Base-by-base conservation (phyloP, 306 rosid species). In the Aeschynomene evenia region DNA sequence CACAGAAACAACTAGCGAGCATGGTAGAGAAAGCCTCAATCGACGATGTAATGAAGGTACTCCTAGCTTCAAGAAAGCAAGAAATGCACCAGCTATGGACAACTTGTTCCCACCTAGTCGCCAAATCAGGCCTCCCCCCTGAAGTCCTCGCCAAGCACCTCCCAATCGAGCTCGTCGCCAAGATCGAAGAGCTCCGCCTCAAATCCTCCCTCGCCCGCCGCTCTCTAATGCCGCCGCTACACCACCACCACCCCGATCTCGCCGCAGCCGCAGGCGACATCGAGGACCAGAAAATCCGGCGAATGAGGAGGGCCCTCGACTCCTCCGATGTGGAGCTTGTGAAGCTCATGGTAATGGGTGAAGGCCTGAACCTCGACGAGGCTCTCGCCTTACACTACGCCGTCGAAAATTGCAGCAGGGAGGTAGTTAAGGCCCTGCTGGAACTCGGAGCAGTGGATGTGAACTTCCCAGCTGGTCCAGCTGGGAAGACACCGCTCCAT, bases 311-410 rank as follows among this genome's bases (percentile, higher is more conserved):
- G 4, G 99, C 99, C 0, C 66, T 95, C 0, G 99, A 91, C 75
- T 95, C 99, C 3, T 95, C 99, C 0, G 97, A 95, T 3, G 99
- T 95, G 0, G 99, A 95, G 31, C 87, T 95, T 0, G 99, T 95
- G 12, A 95, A 95, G 78, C 88, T 95, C 4, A 95, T 95, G 99
- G 97, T 95, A 0, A 95, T 95, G 99, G 99, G 99, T 0, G 99
- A 95, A 71, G 99, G 97, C 20, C 85, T 94, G 1, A 94, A 94
- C 71, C 89, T 94, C 0, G 99, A 94, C 14, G 97, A 94, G 22
- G 99, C 99, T 3, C 58, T 95, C 19, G 99, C 99, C 23, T 72
- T 95, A 4, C 99, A 90, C 71, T 95, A 91, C 2, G 95, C 99
- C 0, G 99, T 95, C 0, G 95, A 91, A 78, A 95, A 76, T 70